phyloP scores from a whole-genome alignment of 1,284 basidiomycete species.

The Paramarasmius palmivorus region DNA sequence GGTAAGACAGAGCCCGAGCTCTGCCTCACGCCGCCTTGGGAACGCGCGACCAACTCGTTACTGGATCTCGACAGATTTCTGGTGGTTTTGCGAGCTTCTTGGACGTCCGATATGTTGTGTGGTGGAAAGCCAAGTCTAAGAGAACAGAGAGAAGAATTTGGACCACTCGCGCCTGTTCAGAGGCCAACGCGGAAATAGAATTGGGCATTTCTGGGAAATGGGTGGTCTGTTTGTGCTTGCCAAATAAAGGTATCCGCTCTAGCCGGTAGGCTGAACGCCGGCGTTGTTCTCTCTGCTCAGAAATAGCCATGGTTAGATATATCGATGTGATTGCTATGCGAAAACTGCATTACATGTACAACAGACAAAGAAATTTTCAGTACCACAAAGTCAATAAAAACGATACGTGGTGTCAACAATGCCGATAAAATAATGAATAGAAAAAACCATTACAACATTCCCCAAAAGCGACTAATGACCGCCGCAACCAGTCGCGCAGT shows the following conservation, averaged over 20 bases:
- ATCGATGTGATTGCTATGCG: no score
- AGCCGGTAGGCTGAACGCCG: no score
- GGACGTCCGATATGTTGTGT: conserved; percentile 5
- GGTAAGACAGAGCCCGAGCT: neutral
- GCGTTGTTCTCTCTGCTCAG: no score
- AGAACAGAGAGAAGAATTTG: conserved; percentile 5
- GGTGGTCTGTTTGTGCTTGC: conserved; percentile 2
- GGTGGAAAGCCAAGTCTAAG: neutral
- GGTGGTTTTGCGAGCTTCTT: conserved; percentile 15
- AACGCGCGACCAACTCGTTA: neutral
- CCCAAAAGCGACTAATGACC: no score
- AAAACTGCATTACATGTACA: no score
- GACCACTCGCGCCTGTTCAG: conserved; percentile 1
- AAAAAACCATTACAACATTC: no score
- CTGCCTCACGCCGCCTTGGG: neutral
- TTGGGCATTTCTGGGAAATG: conserved; percentile 10
- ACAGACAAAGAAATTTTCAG: no score
- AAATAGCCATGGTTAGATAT: no score
- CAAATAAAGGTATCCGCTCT: conserved; percentile 1
- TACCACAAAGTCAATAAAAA: no score
- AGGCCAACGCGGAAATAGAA: neutral
- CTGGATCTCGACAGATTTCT: neutral
- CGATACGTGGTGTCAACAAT: no score
- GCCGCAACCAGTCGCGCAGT: no score
- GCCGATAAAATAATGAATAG: no score